Base-by-base conservation (phyloP, 257 asterid species). In the Primulina eburnea region DNA sequence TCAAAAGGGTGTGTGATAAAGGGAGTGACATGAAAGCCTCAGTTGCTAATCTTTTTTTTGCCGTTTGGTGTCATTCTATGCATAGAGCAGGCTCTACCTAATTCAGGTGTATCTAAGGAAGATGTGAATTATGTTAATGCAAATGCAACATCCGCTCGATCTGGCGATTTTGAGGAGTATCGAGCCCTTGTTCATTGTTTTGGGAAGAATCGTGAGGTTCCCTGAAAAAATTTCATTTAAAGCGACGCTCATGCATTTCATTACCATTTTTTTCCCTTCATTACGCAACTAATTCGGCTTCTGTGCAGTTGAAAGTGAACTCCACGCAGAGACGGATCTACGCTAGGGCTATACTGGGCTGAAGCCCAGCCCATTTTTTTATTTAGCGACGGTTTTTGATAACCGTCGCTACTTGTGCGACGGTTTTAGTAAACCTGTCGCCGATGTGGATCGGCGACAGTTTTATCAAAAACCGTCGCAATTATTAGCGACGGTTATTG, bases 71-170 rank as follows among this genome's bases (percentile, higher is more conserved):
- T 90, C 65, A 93, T 93, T 81, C 80, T 93, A 63, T 93, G 97
- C 75, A 75, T 90, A 76, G 96, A 90, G 83, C 90, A 89, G 83
- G 99, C 99, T 70, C 85, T 93, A 78, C 87, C 94, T 77, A 97
- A 93, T 75, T 81, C 99, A 37, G 97, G 99, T 53, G 93, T 90
- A 71, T 59, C 95, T 52, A 88, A 71, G 82, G 91, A 87, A 85
- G 96, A 80, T 35, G 40, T 35, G 40, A 35, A 35, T 35, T 35
- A 35, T 35, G 5, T 35, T 35, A 35, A 35, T 35, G 99, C 99
- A 56, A 96, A 93, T 76, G 99, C 99, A 70, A 93, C 99, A 61
- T 93, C 99, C 70, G 90, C 99, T 72, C 96, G 85, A 72, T 94
- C 96, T 28, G 99, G 97, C 24, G 99, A 93, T 82, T 80, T 93